Evolutionary conservation across 2,329 filamentous ascomycete species (phyloP).

Genomic region (Raffaelea deltoideospora): DNA sequence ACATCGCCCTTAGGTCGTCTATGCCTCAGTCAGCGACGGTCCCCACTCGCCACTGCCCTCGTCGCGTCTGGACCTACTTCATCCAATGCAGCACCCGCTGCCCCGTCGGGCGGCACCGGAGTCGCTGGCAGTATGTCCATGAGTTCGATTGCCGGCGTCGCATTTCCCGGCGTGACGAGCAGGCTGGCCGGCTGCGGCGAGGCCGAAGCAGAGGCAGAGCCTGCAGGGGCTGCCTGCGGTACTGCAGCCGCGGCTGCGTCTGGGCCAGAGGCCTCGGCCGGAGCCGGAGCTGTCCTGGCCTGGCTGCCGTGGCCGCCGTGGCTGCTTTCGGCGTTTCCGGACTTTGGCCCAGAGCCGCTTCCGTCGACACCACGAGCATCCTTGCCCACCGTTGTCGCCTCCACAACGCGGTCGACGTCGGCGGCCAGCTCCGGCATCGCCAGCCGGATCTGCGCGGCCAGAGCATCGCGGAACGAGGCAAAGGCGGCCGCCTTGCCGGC

Average conservation of each 20-base stretch:
- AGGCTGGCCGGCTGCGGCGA: constrained; percentile 1
- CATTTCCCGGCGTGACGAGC: no score
- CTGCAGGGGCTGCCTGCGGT: background rate
- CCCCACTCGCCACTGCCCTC: background rate
- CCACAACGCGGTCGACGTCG: constrained; percentile 36
- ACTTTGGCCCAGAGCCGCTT: background rate
- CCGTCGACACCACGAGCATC: background rate
- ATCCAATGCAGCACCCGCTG: no score
- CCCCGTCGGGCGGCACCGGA: constrained; percentile 5
- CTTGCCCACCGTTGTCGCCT: constrained; percentile 19
- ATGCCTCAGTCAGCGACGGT: no score
- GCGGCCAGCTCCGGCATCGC: constrained; percentile 44
- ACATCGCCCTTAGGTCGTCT: no score
- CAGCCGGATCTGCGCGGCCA: constrained; percentile 40
- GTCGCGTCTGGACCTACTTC: no score
- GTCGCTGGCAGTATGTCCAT: constrained; percentile 8
- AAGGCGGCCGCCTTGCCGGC: constrained; percentile 50
- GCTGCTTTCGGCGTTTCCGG: background rate
- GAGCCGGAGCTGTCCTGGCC: background rate
- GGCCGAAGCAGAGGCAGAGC: constrained; percentile 1
- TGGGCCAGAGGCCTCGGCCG: background rate
- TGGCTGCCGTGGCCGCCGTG: background rate
- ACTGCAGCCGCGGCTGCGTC: background rate
- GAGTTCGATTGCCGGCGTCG: constrained; percentile 5
- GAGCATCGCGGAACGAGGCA: constrained; percentile 41